Evolutionary conservation across 1,139 yeast species (phyloP).

Genomic region (Yamadazyma jaroonii): DNA sequence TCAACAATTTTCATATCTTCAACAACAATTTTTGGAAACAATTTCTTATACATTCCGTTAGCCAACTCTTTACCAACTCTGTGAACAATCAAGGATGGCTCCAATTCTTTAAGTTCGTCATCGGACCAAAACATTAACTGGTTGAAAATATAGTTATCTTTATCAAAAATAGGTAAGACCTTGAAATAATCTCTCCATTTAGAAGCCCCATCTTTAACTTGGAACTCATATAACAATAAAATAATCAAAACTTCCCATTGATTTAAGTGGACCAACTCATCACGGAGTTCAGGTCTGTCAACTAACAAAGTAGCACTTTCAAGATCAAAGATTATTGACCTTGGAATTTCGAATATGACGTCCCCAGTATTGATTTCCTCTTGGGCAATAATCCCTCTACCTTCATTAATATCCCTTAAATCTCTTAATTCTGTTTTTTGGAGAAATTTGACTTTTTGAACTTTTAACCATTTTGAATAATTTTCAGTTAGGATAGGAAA

Average conservation of each 20-base stretch:
- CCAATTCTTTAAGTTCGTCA: constrained; percentile 45
- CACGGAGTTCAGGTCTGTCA: constrained; percentile 29
- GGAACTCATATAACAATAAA: constrained; percentile 57
- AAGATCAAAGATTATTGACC: constrained; percentile 53
- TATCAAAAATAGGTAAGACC: constrained; percentile 56
- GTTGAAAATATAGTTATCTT: constrained; percentile 41
- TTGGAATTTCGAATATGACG: constrained; percentile 66
- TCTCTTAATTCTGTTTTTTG: constrained; percentile 60
- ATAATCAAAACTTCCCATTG: constrained; percentile 81
- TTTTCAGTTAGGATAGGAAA: constrained; percentile 24
- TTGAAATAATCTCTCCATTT: constrained; percentile 70
- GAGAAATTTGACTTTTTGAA: constrained; percentile 46
- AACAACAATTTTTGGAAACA: constrained; percentile 23
- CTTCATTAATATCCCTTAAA: constrained; percentile 56
- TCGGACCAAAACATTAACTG: constrained; percentile 80
- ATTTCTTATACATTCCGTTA: constrained; percentile 49
- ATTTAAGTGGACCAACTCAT: constrained; percentile 41
- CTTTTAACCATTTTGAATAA: constrained; percentile 54
- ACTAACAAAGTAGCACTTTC: constrained; percentile 49
- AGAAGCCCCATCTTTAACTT: constrained; percentile 39
- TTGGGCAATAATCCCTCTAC: constrained; percentile 73
- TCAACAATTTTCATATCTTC: constrained; percentile 22
- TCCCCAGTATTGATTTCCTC: constrained; percentile 60
- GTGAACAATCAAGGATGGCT: constrained; percentile 68
- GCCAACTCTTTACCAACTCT: constrained; percentile 75